These are phyloP conservation scores for Quercus suber DNA, from an alignment of 306 rosid genomes.

Conservation along the genomic window DNA sequence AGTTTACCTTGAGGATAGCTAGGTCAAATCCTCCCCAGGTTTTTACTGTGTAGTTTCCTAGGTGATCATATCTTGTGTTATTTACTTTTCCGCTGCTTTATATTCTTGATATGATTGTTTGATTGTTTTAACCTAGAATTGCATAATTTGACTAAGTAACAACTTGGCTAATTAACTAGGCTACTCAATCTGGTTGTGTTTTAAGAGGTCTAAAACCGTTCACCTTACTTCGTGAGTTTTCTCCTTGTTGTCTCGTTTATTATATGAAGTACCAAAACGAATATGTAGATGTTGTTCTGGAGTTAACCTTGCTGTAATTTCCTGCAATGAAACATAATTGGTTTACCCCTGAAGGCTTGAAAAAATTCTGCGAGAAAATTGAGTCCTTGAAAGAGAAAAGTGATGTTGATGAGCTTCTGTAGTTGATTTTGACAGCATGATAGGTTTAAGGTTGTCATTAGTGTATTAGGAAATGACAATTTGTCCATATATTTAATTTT, in stretches of 20 bases:
- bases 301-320: slow-evolving; percentile 19
- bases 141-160: too few species aligned
- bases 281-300: background rate
- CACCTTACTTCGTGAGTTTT: slow-evolving; percentile 66
- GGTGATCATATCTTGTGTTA: too few species aligned
- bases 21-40: too few species aligned
- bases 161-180: too few species aligned
- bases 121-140: too few species aligned
- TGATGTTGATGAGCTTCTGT: slow-evolving; percentile 14
- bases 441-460: background rate
- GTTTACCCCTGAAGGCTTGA: slow-evolving; percentile 52
- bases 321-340: slow-evolving; percentile 64
- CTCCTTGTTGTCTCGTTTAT: background rate
- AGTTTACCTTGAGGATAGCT: too few species aligned
- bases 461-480: background rate
- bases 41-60: too few species aligned
- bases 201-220: too few species aligned
- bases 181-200: too few species aligned
- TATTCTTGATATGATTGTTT: too few species aligned
- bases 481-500: background rate
- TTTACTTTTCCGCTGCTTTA: too few species aligned
- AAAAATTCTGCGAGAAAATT: slow-evolving; percentile 40
- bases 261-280: background rate
- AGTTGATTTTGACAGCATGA: background rate
- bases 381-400: slow-evolving; percentile 6